These are phyloP conservation scores for Plasmodium malariae DNA, from an alignment of 169 alveolate genomes.

Conservation along the genomic window DNA sequence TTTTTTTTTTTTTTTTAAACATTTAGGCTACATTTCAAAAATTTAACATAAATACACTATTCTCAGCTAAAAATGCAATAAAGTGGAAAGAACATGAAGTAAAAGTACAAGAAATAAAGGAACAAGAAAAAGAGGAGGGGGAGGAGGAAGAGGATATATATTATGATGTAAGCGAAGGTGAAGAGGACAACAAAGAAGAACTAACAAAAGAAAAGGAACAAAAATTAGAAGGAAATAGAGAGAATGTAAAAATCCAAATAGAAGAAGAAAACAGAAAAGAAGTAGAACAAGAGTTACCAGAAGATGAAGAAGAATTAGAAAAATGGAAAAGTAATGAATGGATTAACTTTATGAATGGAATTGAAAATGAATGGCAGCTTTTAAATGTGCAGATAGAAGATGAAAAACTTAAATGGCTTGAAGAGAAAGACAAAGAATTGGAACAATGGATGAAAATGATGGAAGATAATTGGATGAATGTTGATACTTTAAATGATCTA, in stretches of 20 bases:
- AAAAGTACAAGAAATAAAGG: too few species aligned
- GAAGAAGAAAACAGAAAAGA: neutral
- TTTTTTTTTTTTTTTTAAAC: too few species aligned
- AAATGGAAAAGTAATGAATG: neutral
- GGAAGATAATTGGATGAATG: conserved; percentile 6
- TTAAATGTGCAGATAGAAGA: neutral
- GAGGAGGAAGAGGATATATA: neutral
- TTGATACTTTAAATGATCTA: conserved; percentile 2
- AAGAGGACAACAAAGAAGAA: neutral
- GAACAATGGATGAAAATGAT: too few species aligned
- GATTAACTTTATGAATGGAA: neutral
- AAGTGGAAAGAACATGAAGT: conserved; percentile 12
- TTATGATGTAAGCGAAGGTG: neutral
- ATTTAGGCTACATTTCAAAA: too few species aligned
- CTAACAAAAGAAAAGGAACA: neutral
- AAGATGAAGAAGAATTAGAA: neutral
- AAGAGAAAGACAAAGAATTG: neutral
- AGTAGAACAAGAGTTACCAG: neutral
- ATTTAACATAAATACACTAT: too few species aligned
- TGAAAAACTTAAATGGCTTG: neutral
- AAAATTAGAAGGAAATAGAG: neutral
- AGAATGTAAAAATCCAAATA: neutral
- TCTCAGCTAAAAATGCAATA: neutral
- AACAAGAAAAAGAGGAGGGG: neutral
- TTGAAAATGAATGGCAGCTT: neutral